Percentiles rank a stretch among this genome's conserved stretches.
Conservation (phyloP, 805 yeast species). For the Brettanomyces naardenensis region DNA sequence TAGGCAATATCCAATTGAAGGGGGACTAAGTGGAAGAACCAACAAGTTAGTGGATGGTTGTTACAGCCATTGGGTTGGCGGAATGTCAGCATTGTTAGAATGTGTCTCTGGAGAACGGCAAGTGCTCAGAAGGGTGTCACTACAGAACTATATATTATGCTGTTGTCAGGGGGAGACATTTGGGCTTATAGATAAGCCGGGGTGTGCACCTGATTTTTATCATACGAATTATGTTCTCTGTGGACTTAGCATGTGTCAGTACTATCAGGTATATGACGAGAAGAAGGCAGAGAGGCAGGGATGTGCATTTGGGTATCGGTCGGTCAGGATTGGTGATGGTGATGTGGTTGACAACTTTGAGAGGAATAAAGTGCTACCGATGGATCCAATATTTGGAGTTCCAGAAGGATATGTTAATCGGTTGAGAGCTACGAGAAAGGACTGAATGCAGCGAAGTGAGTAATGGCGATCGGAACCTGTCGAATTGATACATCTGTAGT, state of each 20-base stretch:
- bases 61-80: constrained; percentile 94
- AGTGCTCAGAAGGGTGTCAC: constrained; percentile 44
- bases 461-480: neutral
- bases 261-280: constrained; percentile 26
- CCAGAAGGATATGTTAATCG: constrained; percentile 30
- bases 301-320: constrained; percentile 24
- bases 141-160: constrained; percentile 58
- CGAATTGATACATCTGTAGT: neutral
- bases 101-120: constrained; percentile 28
- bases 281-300: constrained; percentile 7
- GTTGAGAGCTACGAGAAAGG: neutral
- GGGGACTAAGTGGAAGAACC: constrained; percentile 84
- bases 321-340: constrained; percentile 11
- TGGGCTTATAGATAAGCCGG: constrained; percentile 88
- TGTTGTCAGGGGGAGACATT: constrained; percentile 59
- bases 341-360: constrained; percentile 14
- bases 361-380: constrained; percentile 18
- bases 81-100: constrained; percentile 57
- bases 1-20: constrained; percentile 69
- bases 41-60: constrained; percentile 95
- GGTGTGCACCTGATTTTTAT: constrained; percentile 70
- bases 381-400: constrained; percentile 56
- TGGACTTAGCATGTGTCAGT: constrained; percentile 62
- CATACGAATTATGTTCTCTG: constrained; percentile 81
- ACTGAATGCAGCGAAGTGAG: neutral